Conservation (phyloP, 1,284 basidiomycete genomes). For the Ustilago vetiveriae region DNA sequence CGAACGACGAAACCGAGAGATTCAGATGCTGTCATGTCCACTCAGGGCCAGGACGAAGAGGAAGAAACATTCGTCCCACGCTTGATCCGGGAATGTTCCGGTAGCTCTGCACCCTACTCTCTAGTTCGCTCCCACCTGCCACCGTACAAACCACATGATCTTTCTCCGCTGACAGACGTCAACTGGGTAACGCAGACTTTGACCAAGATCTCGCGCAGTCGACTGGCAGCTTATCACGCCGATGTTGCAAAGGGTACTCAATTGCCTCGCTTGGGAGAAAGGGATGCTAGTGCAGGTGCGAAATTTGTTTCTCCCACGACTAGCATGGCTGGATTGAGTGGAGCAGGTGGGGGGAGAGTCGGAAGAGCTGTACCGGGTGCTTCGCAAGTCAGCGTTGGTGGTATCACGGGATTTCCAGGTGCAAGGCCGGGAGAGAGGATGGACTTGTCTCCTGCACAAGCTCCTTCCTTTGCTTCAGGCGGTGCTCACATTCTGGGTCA, state of each 20-base stretch:
- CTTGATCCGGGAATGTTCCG: conserved; percentile 82
- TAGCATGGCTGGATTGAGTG: too few relatives aligned
- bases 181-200: conserved; percentile 84
- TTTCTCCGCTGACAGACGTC: conserved; percentile 87
- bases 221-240: conserved; percentile 13
- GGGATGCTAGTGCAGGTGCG: conserved; percentile 13
- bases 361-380: neutral
- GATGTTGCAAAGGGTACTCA: conserved; percentile 9
- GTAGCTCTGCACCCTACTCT: conserved; percentile 89
- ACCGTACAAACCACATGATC: conserved; percentile 75
- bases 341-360: neutral
- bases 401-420: conserved; percentile 18
- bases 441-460: conserved; percentile 32
- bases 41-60: neutral
- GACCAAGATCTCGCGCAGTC: conserved; percentile 72
- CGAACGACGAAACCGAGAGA: neutral
- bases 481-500: conserved; percentile 22
- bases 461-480: neutral
- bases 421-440: conserved; percentile 28
- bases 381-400: neutral
- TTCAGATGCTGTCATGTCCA: conserved; percentile 1
- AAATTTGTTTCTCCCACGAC: conserved; percentile 16
- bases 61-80: conserved; percentile 51
- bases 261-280: conserved; percentile 5
- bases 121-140: conserved; percentile 76